These are phyloP conservation scores for Chlorella sp. DNA, from an alignment of 139 green algal genomes.

Conservation along the genomic window DNA sequence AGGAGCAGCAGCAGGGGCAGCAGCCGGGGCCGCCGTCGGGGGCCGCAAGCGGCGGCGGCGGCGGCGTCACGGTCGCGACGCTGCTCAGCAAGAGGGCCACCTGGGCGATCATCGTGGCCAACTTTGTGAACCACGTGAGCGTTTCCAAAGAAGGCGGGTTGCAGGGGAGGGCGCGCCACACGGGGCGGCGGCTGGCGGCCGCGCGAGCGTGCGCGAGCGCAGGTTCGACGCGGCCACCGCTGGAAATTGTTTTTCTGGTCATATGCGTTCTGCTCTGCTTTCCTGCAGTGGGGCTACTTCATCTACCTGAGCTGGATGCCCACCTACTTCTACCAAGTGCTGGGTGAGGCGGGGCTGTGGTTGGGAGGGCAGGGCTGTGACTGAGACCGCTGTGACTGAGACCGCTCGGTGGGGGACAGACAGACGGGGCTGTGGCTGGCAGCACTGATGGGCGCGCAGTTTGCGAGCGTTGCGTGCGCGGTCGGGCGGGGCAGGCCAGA, in stretches of 20 bases:
- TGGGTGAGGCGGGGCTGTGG: conserved; percentile 7
- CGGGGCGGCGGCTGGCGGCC: too few species aligned
- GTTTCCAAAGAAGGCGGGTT: too few species aligned
- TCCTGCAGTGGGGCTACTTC: conserved; percentile 85
- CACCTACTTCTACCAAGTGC: conserved; percentile 82
- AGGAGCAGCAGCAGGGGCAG: conserved; percentile 3
- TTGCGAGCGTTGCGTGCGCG: background rate
- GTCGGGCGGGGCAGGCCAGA: background rate
- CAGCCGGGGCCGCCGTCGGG: background rate
- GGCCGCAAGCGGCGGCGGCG: background rate
- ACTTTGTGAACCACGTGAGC: too few species aligned
- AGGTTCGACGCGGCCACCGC: too few species aligned
- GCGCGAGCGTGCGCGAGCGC: too few species aligned
- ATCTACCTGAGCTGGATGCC: conserved; percentile 97
- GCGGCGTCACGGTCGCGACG: conserved; percentile 14
- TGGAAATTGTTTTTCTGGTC: too few species aligned
- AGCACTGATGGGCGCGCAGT: background rate
- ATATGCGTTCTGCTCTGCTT: background rate
- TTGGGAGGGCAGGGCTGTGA: background rate
- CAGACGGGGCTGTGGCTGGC: too few species aligned
- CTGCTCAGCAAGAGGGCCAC: conserved; percentile 64
- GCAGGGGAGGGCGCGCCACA: too few species aligned
- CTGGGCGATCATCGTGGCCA: conserved; percentile 88
- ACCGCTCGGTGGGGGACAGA: too few species aligned
- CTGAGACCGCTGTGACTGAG: too few species aligned